Base-by-base conservation (phyloP, 1,284 basidiomycete genomes). In the Cutaneotrichosporon sp. region DNA sequence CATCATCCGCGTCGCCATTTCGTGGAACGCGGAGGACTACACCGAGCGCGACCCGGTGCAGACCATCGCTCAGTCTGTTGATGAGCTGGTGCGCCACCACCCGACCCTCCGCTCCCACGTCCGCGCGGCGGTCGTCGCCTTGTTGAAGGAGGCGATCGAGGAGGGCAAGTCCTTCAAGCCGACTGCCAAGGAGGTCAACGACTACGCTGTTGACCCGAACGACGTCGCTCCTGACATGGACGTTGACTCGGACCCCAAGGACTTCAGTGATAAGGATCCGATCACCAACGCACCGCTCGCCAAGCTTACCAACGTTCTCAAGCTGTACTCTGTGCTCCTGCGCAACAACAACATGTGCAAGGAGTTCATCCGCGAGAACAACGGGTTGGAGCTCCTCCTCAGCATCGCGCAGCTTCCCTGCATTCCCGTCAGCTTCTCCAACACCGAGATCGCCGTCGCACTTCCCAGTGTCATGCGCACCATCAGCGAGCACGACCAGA, bases 41-140 rank as follows among this genome's bases (percentile, higher is more conserved):
- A 82, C 89, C 53, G 95, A 99, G 71, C 92, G 95, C 73, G 95
- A 99, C 74, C 92, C 94, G 70, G 91, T 92, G 0, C 87, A 90
- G 24, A 81, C 92, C 50, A 87, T 98, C 59, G 97, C 97, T 2
- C 87, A 88, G 7, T 86, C 91, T 16, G 87, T 99, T 38, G 97
- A 99, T 72, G 97, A 99, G 76, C 88, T 99, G 58, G 89, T 97
- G 63, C 87, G 97, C 7, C 97, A 99, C 75, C 97, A 99, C 76
- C 97, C 97, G 2, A 84, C 86, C 1, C 82, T 99, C 59, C 95
- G 95, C 76, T 79, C 84, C 6, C 78, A 87, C 38, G 89, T 97
- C 3, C 89, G 97, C 68, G 86, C 89, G 20, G 84, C 89, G 1
- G 81, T 94, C 60, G 87, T 88, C 56, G 80, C 83, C 1, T 87